These are phyloP conservation scores for Pseudocercospora eumusae DNA, from an alignment of 2,329 filamentous ascomycete species.

Conservation along the genomic window DNA sequence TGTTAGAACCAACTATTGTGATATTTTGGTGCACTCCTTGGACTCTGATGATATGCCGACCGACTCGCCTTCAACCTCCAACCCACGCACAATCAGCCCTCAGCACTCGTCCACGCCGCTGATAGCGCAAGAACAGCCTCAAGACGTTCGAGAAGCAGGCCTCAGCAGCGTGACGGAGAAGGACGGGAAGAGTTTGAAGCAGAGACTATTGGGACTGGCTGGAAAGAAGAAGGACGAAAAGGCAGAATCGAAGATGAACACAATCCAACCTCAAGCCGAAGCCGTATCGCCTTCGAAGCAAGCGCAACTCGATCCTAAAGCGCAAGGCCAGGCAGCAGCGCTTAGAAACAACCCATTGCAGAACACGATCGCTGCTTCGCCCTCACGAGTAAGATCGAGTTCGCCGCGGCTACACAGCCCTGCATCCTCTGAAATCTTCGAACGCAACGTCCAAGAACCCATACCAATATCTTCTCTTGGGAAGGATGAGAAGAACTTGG, in stretches of 20 bases:
- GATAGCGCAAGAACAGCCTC: constrained; percentile 22
- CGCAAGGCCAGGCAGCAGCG: constrained; percentile 24
- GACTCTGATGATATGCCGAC: not conserved
- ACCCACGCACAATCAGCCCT: constrained; percentile 22
- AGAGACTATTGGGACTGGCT: constrained; percentile 21
- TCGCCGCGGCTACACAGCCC: constrained; percentile 78
- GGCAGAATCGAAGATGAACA: constrained; percentile 11
- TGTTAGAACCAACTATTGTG: not conserved
- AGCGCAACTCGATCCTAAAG: constrained; percentile 22
- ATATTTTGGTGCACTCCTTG: not conserved
- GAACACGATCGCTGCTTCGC: constrained; percentile 31
- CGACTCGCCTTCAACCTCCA: constrained; percentile 4
- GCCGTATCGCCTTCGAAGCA: constrained; percentile 15
- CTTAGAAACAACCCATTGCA: constrained; percentile 30
- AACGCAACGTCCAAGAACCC: constrained; percentile 85
- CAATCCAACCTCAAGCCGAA: constrained; percentile 15
- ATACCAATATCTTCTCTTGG: constrained; percentile 43
- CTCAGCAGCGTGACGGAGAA: constrained; percentile 11
- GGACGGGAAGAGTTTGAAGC: constrained; percentile 20
- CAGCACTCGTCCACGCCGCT: constrained; percentile 28
- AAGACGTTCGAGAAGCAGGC: constrained; percentile 16
- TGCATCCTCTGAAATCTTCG: constrained; percentile 77
- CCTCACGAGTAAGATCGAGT: constrained; percentile 59
- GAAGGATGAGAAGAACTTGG: constrained; percentile 42
- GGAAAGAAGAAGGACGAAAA: constrained; percentile 25